Evolutionary conservation across 305 asterid genomes (phyloP), one percentile per base, ranked within the genome.

Genomic region (Fraxinus velutina): DNA sequence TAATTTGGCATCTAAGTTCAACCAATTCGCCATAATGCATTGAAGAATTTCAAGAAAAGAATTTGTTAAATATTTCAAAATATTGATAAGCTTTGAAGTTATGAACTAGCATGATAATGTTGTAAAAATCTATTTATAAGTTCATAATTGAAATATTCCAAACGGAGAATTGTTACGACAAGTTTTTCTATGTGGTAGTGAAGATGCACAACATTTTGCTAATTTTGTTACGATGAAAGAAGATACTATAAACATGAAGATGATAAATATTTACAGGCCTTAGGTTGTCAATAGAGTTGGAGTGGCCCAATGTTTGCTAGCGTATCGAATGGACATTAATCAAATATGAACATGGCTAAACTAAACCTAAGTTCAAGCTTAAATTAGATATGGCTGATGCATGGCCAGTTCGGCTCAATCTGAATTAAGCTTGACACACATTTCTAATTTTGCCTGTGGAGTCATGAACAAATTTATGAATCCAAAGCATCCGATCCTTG

Each of bases 281-380:
- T 27, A 66, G 34, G 73, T 24, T 66, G 34, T 9, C 6, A 66
- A 17, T 80, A 27, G 34, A 73, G 60, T 72, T 21, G 57, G 72
- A 50, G 60, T 71, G 60, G 55, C 22, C 22, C 39, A 70, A 5
- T 29, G 72, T 5, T 70, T 30, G 42, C 75, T 5, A 5, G 19
- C 9, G 0, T 5, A 29, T 17, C 9, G 17, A 29, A 30, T 70
- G 4, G 19, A 29, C 15, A 30, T 4, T 70, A 70, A 70, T 12
- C 17, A 30, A 5, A 29, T 30, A 70, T 12, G 75, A 32, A 12
- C 21, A 70, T 30, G 22, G 39, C 42, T 70, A 37, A 62, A 15
- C 37, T 68, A 70, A 64, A 37, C 73, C 22, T 24, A 70, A 68
- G 78, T 75, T 79, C 64, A 71, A 70, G 82, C 64, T 73, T 64